Conservation (phyloP, 106 monocot genomes). For the Dioscorea alata region DNA sequence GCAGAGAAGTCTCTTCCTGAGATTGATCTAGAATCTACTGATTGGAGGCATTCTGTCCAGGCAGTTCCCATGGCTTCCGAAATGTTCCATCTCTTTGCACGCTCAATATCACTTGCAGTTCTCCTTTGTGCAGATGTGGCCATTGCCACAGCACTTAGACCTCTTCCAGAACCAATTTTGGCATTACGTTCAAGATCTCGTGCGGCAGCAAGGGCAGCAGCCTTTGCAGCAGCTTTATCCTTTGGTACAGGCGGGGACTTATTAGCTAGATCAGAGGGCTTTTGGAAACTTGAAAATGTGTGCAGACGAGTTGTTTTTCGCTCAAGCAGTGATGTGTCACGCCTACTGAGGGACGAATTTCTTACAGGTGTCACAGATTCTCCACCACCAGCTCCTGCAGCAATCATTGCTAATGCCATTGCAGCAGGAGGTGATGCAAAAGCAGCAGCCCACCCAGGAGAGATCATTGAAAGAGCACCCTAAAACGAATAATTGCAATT, state of each 20-base stretch:
- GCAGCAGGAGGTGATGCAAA: conserved; percentile 99
- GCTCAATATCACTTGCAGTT: conserved; percentile 59
- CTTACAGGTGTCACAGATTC: conserved; percentile 56
- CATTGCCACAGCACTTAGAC: conserved; percentile 99
- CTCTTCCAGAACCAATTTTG: conserved; percentile 89
- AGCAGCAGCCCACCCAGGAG: conserved; percentile 96
- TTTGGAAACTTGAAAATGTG: conserved; percentile 83
- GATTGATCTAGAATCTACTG: conserved; percentile 55
- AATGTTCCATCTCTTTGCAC: conserved; percentile 90
- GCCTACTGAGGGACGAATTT: conserved; percentile 38
- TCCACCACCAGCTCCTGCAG: conserved; percentile 86
- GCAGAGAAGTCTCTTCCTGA: conserved; percentile 78
- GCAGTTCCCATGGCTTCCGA: conserved; percentile 90
- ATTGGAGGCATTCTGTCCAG: conserved; percentile 84
- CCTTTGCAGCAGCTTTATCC: conserved; percentile 86
- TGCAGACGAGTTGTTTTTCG: conserved; percentile 49
- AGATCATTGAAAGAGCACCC: conserved; percentile 94
- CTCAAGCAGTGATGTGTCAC: conserved; percentile 72
- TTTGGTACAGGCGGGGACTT: conserved; percentile 50
- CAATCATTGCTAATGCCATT: conserved; percentile 98
- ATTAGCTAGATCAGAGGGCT: conserved; percentile 47
- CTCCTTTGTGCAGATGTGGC: conserved; percentile 97
- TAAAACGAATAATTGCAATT: not conserved
- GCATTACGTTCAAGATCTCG: conserved; percentile 79
- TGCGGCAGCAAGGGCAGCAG: conserved; percentile 88